These are phyloP conservation scores for Penicillium paxilli DNA, from an alignment of 495 filamentous ascomycete genomes.

Conservation along the genomic window DNA sequence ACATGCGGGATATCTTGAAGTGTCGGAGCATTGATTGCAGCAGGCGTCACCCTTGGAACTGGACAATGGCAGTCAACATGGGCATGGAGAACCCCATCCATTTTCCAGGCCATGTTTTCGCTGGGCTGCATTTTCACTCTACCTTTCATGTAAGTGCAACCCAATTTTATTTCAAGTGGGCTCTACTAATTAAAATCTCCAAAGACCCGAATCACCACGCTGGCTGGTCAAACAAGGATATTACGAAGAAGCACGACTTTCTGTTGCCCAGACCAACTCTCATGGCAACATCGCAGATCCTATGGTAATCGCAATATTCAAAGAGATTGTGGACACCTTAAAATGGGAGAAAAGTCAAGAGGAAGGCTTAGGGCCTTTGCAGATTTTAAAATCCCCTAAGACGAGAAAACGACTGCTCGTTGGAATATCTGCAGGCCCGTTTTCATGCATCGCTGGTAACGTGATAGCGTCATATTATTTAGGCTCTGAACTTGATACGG, in stretches of 20 bases:
- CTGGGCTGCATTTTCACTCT: slow-evolving; percentile 51
- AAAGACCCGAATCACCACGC: slow-evolving; percentile 52
- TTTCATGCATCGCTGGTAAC: slow-evolving; percentile 51
- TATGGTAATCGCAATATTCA: slow-evolving; percentile 34
- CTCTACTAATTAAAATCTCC: neutral
- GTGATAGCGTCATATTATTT: slow-evolving; percentile 54
- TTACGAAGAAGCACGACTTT: slow-evolving; percentile 28
- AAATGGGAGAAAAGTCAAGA: slow-evolving; percentile 40
- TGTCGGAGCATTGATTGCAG: slow-evolving; percentile 47
- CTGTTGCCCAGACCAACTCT: slow-evolving; percentile 49
- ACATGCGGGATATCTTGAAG: slow-evolving; percentile 6
- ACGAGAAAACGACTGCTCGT: slow-evolving; percentile 47
- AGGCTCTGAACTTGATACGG: slow-evolving; percentile 41
- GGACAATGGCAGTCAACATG: slow-evolving; percentile 46
- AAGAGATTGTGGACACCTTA: slow-evolving; percentile 32
- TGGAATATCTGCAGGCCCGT: slow-evolving; percentile 39
- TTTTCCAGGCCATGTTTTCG: slow-evolving; percentile 55
- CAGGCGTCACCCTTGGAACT: slow-evolving; percentile 54
- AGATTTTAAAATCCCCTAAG: slow-evolving; percentile 40
- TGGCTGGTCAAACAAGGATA: slow-evolving; percentile 46
- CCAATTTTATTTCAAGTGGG: neutral
- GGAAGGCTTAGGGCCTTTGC: slow-evolving; percentile 37
- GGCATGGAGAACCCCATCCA: slow-evolving; percentile 57
- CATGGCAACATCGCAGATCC: slow-evolving; percentile 41
- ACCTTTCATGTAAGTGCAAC: slow-evolving; percentile 44